Conservation (phyloP, 2,329 filamentous ascomycete genomes). For the Epichloe bromicola region DNA sequence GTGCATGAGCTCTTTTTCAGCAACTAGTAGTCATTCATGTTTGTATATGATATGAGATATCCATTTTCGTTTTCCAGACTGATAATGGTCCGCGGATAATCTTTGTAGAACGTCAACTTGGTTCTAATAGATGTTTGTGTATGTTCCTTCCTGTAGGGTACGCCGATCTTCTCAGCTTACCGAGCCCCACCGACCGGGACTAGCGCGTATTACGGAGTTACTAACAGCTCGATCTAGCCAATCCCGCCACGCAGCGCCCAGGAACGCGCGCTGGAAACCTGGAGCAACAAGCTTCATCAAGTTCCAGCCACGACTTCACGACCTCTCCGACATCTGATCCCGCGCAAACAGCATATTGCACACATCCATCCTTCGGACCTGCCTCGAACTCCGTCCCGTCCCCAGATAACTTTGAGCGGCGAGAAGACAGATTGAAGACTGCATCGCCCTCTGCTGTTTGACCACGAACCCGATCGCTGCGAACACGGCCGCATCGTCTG, state of each 20-base stretch:
- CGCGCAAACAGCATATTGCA: too few species aligned
- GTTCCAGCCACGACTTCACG: neutral
- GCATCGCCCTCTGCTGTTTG: neutral
- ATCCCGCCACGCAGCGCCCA: slow-evolving; percentile 1
- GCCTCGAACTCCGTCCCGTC: too few species aligned
- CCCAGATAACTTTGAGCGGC: neutral
- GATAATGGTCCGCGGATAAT: too few species aligned
- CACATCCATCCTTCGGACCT: too few species aligned
- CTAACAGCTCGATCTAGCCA: neutral
- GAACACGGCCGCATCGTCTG: neutral
- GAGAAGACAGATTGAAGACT: too few species aligned
- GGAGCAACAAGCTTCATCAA: neutral
- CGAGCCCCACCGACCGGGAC: neutral
- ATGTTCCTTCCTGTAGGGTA: neutral
- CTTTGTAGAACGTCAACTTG: too few species aligned
- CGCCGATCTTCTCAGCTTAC: neutral
- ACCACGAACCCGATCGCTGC: too few species aligned
- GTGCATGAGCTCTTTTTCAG: too few species aligned
- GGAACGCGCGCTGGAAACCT: slow-evolving; percentile 3
- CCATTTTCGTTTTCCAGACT: too few species aligned
- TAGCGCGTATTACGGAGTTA: neutral
- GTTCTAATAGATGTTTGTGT: too few species aligned
- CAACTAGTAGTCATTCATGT: too few species aligned
- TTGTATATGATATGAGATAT: too few species aligned
- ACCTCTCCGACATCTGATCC: neutral